Evolutionary conservation across 257 asterid genomes (phyloP).

Genomic region (Petunia secreta): DNA sequence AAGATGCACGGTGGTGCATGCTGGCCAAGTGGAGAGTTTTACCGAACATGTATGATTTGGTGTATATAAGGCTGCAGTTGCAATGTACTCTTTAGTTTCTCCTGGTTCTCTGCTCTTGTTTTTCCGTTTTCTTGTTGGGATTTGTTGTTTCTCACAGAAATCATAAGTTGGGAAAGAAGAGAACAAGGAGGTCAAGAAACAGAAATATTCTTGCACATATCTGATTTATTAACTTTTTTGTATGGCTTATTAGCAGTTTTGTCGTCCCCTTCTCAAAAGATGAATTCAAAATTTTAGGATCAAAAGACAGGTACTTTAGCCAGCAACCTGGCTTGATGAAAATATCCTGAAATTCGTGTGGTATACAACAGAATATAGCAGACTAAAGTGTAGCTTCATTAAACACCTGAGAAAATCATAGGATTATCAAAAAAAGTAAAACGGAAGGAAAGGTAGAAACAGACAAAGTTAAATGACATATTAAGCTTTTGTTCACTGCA

Average conservation of each 20-base stretch:
- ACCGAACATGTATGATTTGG: neutral
- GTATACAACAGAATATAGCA: slow-evolving; percentile 14
- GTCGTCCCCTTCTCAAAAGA: neutral
- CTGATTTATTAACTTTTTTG: neutral
- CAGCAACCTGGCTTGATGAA: neutral
- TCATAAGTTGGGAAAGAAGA: neutral
- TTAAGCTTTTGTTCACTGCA: neutral
- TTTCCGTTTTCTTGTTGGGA: slow-evolving; percentile 2
- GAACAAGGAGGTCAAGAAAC: neutral
- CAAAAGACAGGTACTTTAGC: neutral
- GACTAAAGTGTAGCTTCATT: neutral
- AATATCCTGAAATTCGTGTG: neutral
- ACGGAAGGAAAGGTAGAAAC: neutral
- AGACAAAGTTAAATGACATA: slow-evolving; percentile 13
- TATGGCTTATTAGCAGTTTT: slow-evolving; percentile 14
- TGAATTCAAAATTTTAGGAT: neutral
- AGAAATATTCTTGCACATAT: neutral
- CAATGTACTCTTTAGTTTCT: slow-evolving; percentile 7
- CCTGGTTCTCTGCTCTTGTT: neutral
- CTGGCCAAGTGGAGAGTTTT: neutral
- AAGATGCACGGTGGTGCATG: neutral
- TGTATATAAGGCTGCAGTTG: slow-evolving; percentile 15
- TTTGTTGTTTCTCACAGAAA: slow-evolving; percentile 15
- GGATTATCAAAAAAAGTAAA: neutral
- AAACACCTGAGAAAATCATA: neutral